Base-by-base conservation (phyloP, 2,329 filamentous ascomycete species). In the Aspergillus calidoustus region DNA sequence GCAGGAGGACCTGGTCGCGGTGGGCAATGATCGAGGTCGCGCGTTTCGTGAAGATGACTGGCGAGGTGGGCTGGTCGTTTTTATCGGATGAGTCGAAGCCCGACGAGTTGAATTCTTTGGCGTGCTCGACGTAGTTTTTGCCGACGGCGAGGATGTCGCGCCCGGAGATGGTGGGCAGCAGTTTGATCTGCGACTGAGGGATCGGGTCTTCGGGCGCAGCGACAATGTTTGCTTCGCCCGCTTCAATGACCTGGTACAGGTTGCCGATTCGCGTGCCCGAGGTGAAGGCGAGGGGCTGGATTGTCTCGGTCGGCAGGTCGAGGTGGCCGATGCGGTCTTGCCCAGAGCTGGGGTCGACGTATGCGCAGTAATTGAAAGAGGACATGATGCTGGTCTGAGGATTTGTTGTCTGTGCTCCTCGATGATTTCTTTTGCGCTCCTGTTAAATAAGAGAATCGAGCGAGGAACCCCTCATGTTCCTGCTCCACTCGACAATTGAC, bases 111-210 rank as follows among this genome's bases (percentile, higher is more conserved):
- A 87, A 87, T 62, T 87, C 84, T 57, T 80, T 82, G 1, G 84
- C 84, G 67, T 87, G 84, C 46, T 84, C 84, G 34, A 76, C 74
- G 65, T 87, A 87, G 65, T 86, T 87, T 68, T 87, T 86, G 30
- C 84, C 83, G 2, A 87, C 82, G 51, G 82, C 79, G 2, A 86
- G 77, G n/a, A 86, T 73, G 68, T 86, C 83, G 28, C 84, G 77
- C 7, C 78, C 79, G 22, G 72, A 74, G 47, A 86, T 77, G 0
- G 82, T 81, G 3, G 84, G 74, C 0, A 84, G 75, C 0, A 85
- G 68, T 60, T 76, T 78, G 23, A 82, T 76, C 4, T 68, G 64
- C 3, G 74, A 74, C 1, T 75, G 66, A 5, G 76, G 62, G 53
- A 3, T 50, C 1, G 72, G 54, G 9, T 76, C 69, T 3, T 73